A percentile compares a stretch with the other conserved stretches of the same genome.
phyloP scores from a whole-genome alignment of 2,329 filamentous ascomycete genomes.

The Penicillium sp. region DNA sequence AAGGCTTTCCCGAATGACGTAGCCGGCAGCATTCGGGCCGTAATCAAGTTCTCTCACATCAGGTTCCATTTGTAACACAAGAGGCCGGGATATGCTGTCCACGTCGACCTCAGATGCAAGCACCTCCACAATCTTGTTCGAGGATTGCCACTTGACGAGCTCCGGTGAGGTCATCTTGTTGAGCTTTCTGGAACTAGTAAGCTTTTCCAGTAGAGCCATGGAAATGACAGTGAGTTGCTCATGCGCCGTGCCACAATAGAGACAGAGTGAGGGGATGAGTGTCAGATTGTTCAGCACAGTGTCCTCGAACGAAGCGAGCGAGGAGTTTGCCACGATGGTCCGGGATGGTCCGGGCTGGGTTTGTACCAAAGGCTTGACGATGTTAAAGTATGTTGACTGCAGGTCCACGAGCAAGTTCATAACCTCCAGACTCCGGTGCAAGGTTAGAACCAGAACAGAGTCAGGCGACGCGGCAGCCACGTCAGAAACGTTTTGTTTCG shows the following conservation, averaged over 20 bases:
- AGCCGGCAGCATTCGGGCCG: constrained; percentile 61
- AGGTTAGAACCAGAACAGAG: constrained; percentile 70
- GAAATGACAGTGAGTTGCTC: constrained; percentile 70
- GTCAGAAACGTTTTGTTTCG: constrained; percentile 66
- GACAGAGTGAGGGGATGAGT: constrained; percentile 71
- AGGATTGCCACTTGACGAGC: constrained; percentile 53
- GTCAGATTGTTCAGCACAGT: constrained; percentile 71
- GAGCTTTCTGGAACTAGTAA: constrained; percentile 74
- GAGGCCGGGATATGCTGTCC: constrained; percentile 65
- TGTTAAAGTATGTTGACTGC: constrained; percentile 82
- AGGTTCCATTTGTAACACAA: constrained; percentile 59
- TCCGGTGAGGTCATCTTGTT: constrained; percentile 60
- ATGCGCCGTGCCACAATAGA: constrained; percentile 78
- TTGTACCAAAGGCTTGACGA: constrained; percentile 72
- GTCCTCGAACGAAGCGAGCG: constrained; percentile 85
- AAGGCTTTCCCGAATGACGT: constrained; percentile 72
- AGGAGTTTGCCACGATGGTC: constrained; percentile 59
- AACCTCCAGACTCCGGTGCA: constrained; percentile 72
- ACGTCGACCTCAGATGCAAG: constrained; percentile 72
- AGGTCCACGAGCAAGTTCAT: constrained; percentile 74
- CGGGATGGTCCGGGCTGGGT: constrained; percentile 53
- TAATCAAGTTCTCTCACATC: constrained; percentile 63
- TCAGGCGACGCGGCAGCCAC: constrained; percentile 64
- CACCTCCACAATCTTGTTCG: constrained; percentile 80
- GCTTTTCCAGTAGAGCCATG: constrained; percentile 71